phyloP scores from a whole-genome alignment of 116 monocot genomes.

The Iris pallida region DNA sequence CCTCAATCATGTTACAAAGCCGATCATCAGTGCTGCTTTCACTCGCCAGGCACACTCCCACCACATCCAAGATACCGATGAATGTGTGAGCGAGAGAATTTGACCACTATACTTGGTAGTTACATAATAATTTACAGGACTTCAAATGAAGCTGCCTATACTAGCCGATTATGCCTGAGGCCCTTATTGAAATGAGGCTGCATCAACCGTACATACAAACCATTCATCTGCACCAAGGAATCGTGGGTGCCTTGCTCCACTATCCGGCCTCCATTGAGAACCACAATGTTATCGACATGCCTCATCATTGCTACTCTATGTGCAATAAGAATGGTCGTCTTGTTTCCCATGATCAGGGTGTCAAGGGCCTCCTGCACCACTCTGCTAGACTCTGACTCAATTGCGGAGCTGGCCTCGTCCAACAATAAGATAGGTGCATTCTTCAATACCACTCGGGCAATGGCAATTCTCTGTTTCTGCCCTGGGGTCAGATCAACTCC shows the following conservation, averaged over 20 bases:
- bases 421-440: slow-evolving; percentile 94
- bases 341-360: slow-evolving; percentile 95
- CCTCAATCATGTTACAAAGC: slow-evolving; percentile 4
- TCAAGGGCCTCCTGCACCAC: slow-evolving; percentile 95
- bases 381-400: slow-evolving; percentile 91
- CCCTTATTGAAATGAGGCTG: slow-evolving; percentile 94
- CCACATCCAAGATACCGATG: background rate
- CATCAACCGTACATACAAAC: slow-evolving; percentile 91
- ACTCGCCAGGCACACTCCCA: slow-evolving; percentile 4
- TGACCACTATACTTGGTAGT: background rate
- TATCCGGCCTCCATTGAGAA: slow-evolving; percentile 82
- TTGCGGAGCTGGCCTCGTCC: slow-evolving; percentile 88
- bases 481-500: slow-evolving; percentile 93
- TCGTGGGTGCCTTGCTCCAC: slow-evolving; percentile 95
- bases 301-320: slow-evolving; percentile 97
- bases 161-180: slow-evolving; percentile 61
- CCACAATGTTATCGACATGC: slow-evolving; percentile 93
- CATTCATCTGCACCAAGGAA: slow-evolving; percentile 73
- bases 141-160: slow-evolving; percentile 27
- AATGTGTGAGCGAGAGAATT: slow-evolving; percentile 17
- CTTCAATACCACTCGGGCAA: slow-evolving; percentile 86
- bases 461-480: slow-evolving; percentile 95
- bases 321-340: slow-evolving; percentile 89
- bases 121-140: slow-evolving; percentile 35
- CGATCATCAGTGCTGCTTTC: slow-evolving; percentile 9